Evolutionary conservation across 805 yeast species (phyloP), one percentile per base, ranked within the genome.

Genomic region (Spathaspora sp.): DNA sequence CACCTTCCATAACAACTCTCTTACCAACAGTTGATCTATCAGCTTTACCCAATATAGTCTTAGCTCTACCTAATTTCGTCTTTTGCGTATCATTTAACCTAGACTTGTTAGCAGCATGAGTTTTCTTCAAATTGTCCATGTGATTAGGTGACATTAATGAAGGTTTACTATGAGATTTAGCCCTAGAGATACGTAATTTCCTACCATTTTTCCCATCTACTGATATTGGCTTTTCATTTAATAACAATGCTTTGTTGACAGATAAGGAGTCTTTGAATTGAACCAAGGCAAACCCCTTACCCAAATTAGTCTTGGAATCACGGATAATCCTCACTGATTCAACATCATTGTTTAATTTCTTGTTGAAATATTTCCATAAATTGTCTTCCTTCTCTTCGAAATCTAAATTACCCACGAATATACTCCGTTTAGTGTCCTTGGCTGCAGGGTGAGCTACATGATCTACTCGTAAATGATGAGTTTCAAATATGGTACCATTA

Each of bases 241-340:
- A 72, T 53, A 90, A 69, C 49, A 94, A 69, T 0, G 97, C 97
- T 64, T 89, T 87, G 55, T 85, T 83, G 9, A 94, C 97, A 42
- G 85, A 76, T 50, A 85, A 70, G 1, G 80, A 59, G 62, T 88
- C 93, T 54, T 77, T 80, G 73, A 92, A 94, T 68, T 93, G 98
- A 35, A 94, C 91, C 65, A 92, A 89, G 5, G 97, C 99, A 72
- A 94, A 92, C 5, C 99, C 99, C 72, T 94, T 94, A 56, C 99
- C 99, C 53, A 93, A 76, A 61, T 94, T 93, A 19, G 97, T 93
- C 72, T 89, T 89, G 16, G 96, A 72, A 66, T 94, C 99, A 65
- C 99, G 83, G 32, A 94, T 81, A 46, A 94, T 80, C 67, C 99
- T 82, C 31, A 94, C 97, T 55, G 87, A 86, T 66, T 91, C 96